phyloP scores from a whole-genome alignment of 1,284 basidiomycete genomes.

The Exsudoporus floridanus region DNA sequence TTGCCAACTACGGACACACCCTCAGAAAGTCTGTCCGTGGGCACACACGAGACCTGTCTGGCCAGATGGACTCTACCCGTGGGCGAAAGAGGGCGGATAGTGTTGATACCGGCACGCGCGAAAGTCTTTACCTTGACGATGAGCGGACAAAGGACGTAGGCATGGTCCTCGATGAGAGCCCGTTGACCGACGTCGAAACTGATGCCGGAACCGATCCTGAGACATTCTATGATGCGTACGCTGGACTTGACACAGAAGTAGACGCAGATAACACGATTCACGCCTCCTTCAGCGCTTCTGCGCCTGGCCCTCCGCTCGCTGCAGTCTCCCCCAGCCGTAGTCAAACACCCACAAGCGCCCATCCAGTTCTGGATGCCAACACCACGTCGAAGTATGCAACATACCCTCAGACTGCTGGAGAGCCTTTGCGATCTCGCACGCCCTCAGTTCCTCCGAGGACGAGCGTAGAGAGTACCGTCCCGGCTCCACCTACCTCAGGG shows the following conservation, averaged over 20 bases:
- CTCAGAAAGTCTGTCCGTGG: constrained; percentile 25
- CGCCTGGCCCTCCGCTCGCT: background rate
- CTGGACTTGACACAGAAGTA: constrained; percentile 11
- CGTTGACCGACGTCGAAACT: constrained; percentile 64
- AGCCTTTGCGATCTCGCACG: constrained; percentile 18
- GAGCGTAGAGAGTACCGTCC: constrained; percentile 33
- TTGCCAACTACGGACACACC: constrained; percentile 73
- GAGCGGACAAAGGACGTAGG: constrained; percentile 43
- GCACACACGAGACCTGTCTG: constrained; percentile 22
- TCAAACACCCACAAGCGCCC: constrained; percentile 26
- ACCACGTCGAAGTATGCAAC: constrained; percentile 44
- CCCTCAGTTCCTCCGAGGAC: constrained; percentile 29
- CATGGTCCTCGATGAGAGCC: constrained; percentile 67
- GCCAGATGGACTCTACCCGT: constrained; percentile 29
- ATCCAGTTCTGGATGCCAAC: constrained; percentile 13
- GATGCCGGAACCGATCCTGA: constrained; percentile 37
- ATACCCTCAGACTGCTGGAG: constrained; percentile 27
- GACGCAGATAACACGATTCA: constrained; percentile 22
- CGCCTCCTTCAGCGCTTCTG: constrained; percentile 8
- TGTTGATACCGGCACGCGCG: constrained; percentile 47
- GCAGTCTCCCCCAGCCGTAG: constrained; percentile 21
- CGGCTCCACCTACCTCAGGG: constrained; percentile 19
- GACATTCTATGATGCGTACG: constrained; percentile 30
- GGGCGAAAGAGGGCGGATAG: constrained; percentile 60
- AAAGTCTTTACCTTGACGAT: constrained; percentile 69